Base-by-base conservation (phyloP, 106 monocot genomes). In the Triglochin maritima region DNA sequence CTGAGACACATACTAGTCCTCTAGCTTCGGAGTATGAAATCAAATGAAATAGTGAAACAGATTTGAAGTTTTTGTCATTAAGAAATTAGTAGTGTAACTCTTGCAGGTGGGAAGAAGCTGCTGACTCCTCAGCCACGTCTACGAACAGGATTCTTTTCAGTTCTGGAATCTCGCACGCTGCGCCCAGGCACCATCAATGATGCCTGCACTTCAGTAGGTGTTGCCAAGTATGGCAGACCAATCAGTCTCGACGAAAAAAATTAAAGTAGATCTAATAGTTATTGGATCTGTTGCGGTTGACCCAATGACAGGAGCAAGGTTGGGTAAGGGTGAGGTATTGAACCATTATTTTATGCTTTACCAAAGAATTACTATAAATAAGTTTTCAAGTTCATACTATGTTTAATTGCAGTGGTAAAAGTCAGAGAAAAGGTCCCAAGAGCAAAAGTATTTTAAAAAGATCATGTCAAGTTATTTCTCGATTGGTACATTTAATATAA, bases 261-360 rank as follows among this genome's bases (percentile, higher is more conserved):
- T 94, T 46, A 85, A 85, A 77, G 94, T 94, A 54, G 89, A 89
- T 79, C 60, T 94, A 58, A 87, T 94, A 59, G 89, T 94, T 62
- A 86, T 94, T 70, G 94, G 94, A 15, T 94, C 89, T 4, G 89
- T 89, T 72, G 89, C 94, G 14, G 87, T 94, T 72, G 94, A 89
- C 69, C 94, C 89, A 66, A 77, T 29, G 64, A 87, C 89, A 42
- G 94, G 94, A 67, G 85, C 89, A 62, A 81, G 89, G 63, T 79
- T 94, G 58, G 94, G 94, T 69, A 94, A 94, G 87, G 89, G 89
- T 55, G 94, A 94, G 94, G 94, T 94, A 89, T 46, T 50, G 16
- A 46, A 47, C 47, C 46, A 44, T 48, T 29, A 29, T 29, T 29
- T 29, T 29, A 29, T 29, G 29, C 29, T 29, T 29, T 29, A 29